Evolutionary conservation across 257 asterid genomes (phyloP), one percentile per base, ranked within the genome.

Genomic region (Asclepias syriaca): DNA sequence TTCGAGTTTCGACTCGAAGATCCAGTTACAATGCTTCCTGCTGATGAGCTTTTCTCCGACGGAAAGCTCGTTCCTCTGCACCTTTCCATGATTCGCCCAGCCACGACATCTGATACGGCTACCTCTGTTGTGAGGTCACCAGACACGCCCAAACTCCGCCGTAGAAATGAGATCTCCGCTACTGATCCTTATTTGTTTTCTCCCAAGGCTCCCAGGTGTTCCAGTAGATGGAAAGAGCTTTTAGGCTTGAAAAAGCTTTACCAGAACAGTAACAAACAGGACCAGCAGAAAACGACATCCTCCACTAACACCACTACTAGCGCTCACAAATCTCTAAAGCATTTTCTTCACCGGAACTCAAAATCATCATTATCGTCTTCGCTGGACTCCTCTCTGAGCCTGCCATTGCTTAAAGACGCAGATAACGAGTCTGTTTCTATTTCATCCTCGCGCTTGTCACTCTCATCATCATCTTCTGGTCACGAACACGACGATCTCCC

Each of bases 211-310:
- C 97, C 98, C 29, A 83, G 90, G 66, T 89, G 98, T 80, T 85
- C 97, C 22, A 89, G 90, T 74, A 81, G 96, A 46, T 93, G 98
- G 98, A 93, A 84, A 70, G 97, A 89, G 91, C 84, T 93, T 50
- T 79, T 93, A 64, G 93, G 97, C 16, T 73, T 87, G 78, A 91
- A 84, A 83, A 94, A 87, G 75, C 86, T 88, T 65, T 81, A 84
- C n/a, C 90, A 87, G 54, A 88, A 83, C 72, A 81, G 77, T 77
- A 79, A 71, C 66, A 84, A 74, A 84, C 86, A 66, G 53, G 92
- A 85, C 70, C 82, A 78, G 61, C 82, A 58, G n/a, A 87, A 68
- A 77, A 81, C 80, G 79, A 32, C 89, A 55, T 70, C 93, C 43
- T 71, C 90, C 0, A 34, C 46, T 32, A 48, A 50, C n/a, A 18